These are phyloP conservation scores for Haplosporangium gracile DNA, from an alignment of 192 early-diverging fungal genomes.

Conservation along the genomic window DNA sequence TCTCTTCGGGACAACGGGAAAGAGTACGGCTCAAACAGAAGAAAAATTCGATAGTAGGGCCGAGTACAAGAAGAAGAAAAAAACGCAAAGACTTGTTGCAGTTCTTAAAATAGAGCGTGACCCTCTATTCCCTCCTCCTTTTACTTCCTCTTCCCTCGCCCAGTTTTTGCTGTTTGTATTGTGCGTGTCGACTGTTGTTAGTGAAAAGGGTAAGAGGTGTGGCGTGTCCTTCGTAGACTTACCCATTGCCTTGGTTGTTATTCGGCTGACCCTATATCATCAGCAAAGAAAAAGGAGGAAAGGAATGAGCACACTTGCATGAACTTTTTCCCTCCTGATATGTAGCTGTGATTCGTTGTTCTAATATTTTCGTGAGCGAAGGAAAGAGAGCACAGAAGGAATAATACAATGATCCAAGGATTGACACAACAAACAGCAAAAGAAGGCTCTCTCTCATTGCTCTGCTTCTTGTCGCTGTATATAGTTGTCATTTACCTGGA, in stretches of 20 bases:
- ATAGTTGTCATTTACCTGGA: conserved; percentile 18
- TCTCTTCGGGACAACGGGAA: background rate
- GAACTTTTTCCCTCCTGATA: background rate
- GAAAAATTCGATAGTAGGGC: background rate
- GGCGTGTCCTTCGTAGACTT: background rate
- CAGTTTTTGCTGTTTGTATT: background rate
- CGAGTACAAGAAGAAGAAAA: background rate
- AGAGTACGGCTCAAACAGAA: background rate
- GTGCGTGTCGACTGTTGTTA: background rate
- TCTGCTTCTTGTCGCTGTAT: background rate
- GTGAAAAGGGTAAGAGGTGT: background rate
- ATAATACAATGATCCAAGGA: background rate
- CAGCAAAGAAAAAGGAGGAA: background rate
- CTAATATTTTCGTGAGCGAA: background rate
- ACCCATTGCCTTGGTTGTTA: conserved; percentile 29
- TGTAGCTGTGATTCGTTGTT: background rate
- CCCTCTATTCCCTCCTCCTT: background rate
- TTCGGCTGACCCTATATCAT: conserved; percentile 4
- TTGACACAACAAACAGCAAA: no score
- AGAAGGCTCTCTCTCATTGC: background rate
- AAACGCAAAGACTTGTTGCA: background rate
- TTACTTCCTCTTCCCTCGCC: background rate
- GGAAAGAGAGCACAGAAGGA: background rate
- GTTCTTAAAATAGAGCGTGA: conserved; percentile 18
- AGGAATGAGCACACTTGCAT: background rate